Evolutionary conservation across 176 grass and related monocot species (phyloP), one percentile per base, ranked within the genome.

Genomic region (Neostapfia colusana): DNA sequence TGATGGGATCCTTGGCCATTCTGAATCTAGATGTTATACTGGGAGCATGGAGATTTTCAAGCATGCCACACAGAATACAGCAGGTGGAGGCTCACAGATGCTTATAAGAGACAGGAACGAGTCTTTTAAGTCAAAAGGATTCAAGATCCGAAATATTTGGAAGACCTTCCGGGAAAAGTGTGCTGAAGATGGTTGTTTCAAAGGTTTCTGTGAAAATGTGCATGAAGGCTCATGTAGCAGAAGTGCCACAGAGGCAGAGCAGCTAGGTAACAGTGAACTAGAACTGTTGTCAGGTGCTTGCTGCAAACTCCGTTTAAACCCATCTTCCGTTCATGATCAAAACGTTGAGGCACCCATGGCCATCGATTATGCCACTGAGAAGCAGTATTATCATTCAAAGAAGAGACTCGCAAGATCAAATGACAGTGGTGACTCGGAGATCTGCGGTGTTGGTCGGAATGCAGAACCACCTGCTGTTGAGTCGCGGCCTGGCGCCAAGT

Each of bases 11-110:
- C 73, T 90, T 70, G 96, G 96, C 31, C 96, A 99, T 86, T 99
- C 96, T 12, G 96, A 95, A 85, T 87, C 89, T n/a, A 95, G 89
- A 62, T 99, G 92, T 82, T 88, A 84, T 78, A 99, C 96, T n/a
- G 71, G 66, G 62, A 95, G 89, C 67, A 87, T 83, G 59, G 96
- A 99, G 77, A 54, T 99, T 65, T n/a, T 74, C 37, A 88, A 85
- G 36, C 62, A 66, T 63, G 70, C 36, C 20, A 75, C 50, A 25
- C 79, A 78, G 51, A 81, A 86, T 75, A 73, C 66, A 43, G 74
- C 2, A 9, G 74, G 56, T 79, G 55, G 72, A 74, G 70, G 71
- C 46, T 71, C 78, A 62, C 84, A 67, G 31, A 39, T 31, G 49
- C 71, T n/a, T n/a, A n/a, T n/a, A 90, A 80, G 78, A 72, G 81